These are phyloP conservation scores for Microcera coccophila DNA, from an alignment of 2,329 filamentous ascomycete genomes.

Conservation along the genomic window DNA sequence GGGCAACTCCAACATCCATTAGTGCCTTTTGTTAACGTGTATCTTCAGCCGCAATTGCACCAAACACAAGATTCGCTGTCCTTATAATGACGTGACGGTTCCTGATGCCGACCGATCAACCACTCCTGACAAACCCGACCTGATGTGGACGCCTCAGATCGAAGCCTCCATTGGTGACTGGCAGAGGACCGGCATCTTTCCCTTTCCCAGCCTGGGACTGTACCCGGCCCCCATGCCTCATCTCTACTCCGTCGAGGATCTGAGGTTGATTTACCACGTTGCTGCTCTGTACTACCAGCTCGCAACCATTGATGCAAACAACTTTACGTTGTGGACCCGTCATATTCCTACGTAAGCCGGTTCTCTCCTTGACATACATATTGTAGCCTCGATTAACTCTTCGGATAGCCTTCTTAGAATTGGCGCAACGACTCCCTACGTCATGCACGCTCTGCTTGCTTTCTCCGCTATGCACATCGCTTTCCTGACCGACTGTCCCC, in stretches of 20 bases:
- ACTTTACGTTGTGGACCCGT: slow-evolving; percentile 87
- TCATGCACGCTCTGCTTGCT: slow-evolving; percentile 89
- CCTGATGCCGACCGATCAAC: slow-evolving; percentile 58
- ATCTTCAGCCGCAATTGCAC: slow-evolving; percentile 83
- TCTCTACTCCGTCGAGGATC: slow-evolving; percentile 69
- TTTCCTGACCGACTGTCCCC: slow-evolving; percentile 78
- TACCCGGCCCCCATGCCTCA: slow-evolving; percentile 71
- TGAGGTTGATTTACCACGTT: slow-evolving; percentile 87
- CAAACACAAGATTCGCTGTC: slow-evolving; percentile 97
- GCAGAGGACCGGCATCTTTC: slow-evolving; percentile 79
- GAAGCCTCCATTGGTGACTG: slow-evolving; percentile 78
- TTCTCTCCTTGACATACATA: not conserved
- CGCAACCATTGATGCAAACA: slow-evolving; percentile 69
- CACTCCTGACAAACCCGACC: slow-evolving; percentile 60
- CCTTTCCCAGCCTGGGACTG: slow-evolving; percentile 76
- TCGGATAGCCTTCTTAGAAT: slow-evolving; percentile 57
- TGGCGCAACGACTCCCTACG: slow-evolving; percentile 76
- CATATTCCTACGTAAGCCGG: slow-evolving; percentile 81
- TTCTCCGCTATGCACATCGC: slow-evolving; percentile 94
- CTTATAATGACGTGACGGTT: slow-evolving; percentile 85
- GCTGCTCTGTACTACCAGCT: slow-evolving; percentile 82
- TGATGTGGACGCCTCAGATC: slow-evolving; percentile 84
- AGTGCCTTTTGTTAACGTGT: not conserved
- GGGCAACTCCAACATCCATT: not conserved
- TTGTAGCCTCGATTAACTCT: not conserved